Percentiles rank a stretch among this genome's conserved stretches.
These are phyloP conservation scores for Neonectria punicea DNA, from an alignment of 2,329 filamentous ascomycete species.

Conservation along the genomic window DNA sequence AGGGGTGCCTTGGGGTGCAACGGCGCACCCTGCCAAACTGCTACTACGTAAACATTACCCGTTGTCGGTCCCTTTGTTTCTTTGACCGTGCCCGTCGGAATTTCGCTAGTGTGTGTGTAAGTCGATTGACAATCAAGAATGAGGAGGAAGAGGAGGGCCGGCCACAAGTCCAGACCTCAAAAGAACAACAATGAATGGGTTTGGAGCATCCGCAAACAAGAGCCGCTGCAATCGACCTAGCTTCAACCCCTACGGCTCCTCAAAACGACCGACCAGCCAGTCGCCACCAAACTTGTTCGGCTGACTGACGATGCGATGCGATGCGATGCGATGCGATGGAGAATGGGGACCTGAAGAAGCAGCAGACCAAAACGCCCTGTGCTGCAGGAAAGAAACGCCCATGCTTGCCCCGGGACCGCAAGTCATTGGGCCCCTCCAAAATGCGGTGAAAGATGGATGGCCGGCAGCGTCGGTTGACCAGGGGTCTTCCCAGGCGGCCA, in stretches of 20 bases:
- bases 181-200: not conserved
- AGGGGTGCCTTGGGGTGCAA: slow-evolving; percentile 20
- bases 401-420: slow-evolving; percentile 19
- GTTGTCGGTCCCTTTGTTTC: slow-evolving; percentile 17
- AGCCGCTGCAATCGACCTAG: not conserved
- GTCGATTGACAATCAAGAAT: slow-evolving; percentile 3
- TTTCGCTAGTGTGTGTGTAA: slow-evolving; percentile 12
- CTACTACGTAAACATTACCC: slow-evolving; percentile 16
- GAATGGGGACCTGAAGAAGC: not conserved
- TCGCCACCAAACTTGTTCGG: slow-evolving; percentile 9
- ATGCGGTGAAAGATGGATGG: slow-evolving; percentile 44
- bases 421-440: slow-evolving; percentile 38
- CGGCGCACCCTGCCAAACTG: slow-evolving; percentile 18
- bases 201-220: not conserved
- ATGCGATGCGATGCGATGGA: slow-evolving; percentile 13
- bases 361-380: slow-evolving; percentile 24
- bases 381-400: slow-evolving; percentile 28
- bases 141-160: slow-evolving; percentile 7
- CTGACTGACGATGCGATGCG: not conserved
- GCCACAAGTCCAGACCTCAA: slow-evolving; percentile 22
- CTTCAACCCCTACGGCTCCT: not conserved
- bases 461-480: slow-evolving; percentile 34
- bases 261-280: not conserved
- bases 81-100: slow-evolving; percentile 1
- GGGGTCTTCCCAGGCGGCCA: slow-evolving; percentile 41